phyloP scores from a whole-genome alignment of 2,329 filamentous ascomycete genomes.

The Seiridium unicorne region DNA sequence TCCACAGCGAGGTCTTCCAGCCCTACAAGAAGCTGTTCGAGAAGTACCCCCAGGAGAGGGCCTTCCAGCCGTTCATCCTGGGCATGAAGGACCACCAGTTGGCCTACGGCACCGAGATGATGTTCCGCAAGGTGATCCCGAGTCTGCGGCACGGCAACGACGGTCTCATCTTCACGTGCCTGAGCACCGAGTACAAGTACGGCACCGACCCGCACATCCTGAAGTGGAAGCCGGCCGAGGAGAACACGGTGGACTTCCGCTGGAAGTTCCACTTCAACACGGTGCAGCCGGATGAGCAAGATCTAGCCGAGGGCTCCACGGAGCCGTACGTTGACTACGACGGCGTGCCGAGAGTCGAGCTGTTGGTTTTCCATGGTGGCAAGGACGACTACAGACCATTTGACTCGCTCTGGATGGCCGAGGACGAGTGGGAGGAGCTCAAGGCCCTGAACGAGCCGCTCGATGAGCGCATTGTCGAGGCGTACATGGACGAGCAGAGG shows the following conservation, averaged over 20 bases:
- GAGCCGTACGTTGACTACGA: conserved; percentile 76
- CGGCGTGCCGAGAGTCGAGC: conserved; percentile 68
- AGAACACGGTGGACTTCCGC: conserved; percentile 94
- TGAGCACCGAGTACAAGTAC: conserved; percentile 78
- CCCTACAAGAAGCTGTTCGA: conserved; percentile 65
- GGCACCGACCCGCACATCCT: conserved; percentile 92
- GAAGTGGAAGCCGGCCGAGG: conserved; percentile 95
- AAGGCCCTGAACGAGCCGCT: conserved; percentile 73
- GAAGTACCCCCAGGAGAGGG: conserved; percentile 66
- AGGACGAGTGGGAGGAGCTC: conserved; percentile 79
- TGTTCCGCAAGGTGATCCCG: conserved; percentile 86
- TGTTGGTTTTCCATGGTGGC: conserved; percentile 68
- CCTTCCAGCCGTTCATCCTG: conserved; percentile 74
- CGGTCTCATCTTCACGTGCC: conserved; percentile 96
- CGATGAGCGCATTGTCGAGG: conserved; percentile 89
- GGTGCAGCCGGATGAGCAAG: conserved; percentile 65
- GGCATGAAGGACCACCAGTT: conserved; percentile 89
- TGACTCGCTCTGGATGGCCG: conserved; percentile 65
- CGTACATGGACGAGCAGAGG: conserved; percentile 71
- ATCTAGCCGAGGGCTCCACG: conserved; percentile 64
- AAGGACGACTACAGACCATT: conserved; percentile 61
- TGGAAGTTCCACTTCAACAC: conserved; percentile 74
- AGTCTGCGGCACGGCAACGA: conserved; percentile 90
- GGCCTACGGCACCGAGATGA: conserved; percentile 84
- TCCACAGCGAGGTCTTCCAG: conserved; percentile 72